Evolutionary conservation across 1,284 basidiomycete genomes (phyloP).

Genomic region (Stygiomarasmius scandens): DNA sequence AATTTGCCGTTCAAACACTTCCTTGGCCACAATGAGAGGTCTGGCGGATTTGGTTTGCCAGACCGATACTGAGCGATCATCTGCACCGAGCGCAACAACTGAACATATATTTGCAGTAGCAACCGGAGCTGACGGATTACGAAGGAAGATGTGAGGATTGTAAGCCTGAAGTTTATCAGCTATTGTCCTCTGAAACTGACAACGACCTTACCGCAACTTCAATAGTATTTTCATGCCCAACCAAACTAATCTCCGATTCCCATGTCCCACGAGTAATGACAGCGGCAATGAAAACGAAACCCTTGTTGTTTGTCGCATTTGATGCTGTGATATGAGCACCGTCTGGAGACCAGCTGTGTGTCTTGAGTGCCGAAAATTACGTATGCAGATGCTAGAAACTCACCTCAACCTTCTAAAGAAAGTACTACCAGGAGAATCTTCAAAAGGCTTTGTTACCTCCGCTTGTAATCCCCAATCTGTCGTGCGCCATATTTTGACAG

Average conservation of each 20-base stretch:
- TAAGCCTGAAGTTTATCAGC: slow-evolving; percentile 62
- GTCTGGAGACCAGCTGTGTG: slow-evolving; percentile 92
- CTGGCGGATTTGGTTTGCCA: slow-evolving; percentile 92
- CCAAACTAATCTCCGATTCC: slow-evolving; percentile 89
- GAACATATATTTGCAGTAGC: slow-evolving; percentile 79
- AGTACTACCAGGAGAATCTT: slow-evolving; percentile 91
- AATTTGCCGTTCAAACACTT: slow-evolving; percentile 93
- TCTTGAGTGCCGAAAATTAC: background rate
- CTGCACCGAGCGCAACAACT: slow-evolving; percentile 89
- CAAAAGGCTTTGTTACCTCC: slow-evolving; percentile 87
- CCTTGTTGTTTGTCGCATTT: slow-evolving; percentile 94
- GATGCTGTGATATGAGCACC: slow-evolving; percentile 97
- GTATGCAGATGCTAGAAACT: background rate
- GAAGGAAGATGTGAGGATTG: slow-evolving; percentile 90
- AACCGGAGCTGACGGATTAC: slow-evolving; percentile 65
- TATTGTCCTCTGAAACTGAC: background rate
- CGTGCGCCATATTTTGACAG: slow-evolving; percentile 96
- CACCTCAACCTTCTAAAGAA: slow-evolving; percentile 93
- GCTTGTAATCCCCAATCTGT: slow-evolving; percentile 88
- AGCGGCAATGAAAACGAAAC: slow-evolving; percentile 96
- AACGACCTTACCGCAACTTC: slow-evolving; percentile 78
- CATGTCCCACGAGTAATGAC: slow-evolving; percentile 89
- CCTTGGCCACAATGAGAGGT: slow-evolving; percentile 90
- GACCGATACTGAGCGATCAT: slow-evolving; percentile 86
- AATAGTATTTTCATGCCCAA: slow-evolving; percentile 98